Evolutionary conservation across 1,284 basidiomycete genomes (phyloP).

Genomic region (Cryptococcus depauperatus): DNA sequence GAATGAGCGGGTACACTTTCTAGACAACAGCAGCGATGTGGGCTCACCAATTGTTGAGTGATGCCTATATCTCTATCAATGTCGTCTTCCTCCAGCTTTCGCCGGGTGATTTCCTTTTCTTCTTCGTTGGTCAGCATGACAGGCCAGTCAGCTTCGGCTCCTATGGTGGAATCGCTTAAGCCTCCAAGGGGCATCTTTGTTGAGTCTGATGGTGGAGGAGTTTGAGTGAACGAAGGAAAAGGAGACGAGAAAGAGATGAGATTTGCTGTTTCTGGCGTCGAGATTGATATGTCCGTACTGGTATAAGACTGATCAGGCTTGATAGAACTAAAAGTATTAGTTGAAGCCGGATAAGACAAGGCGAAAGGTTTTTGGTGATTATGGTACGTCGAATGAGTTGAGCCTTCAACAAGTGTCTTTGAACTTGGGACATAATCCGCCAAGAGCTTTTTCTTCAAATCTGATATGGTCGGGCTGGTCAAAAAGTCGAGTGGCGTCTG

Average conservation of each 20-base stretch:
- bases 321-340: too few relatives aligned
- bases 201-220: neutral
- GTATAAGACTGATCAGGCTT: too few relatives aligned
- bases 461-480: too few relatives aligned
- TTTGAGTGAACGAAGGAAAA: neutral
- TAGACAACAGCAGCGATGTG: neutral
- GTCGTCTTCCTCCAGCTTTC: conserved; percentile 2
- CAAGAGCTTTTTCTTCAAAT: too few relatives aligned
- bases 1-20: neutral
- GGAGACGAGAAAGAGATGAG: conserved; percentile 2
- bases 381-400: too few relatives aligned
- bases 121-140: conserved; percentile 3
- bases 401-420: too few relatives aligned
- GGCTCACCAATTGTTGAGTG: neutral
- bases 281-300: too few relatives aligned
- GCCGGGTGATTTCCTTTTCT: neutral
- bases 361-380: too few relatives aligned
- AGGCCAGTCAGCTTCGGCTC: neutral
- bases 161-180: neutral
- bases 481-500: too few relatives aligned
- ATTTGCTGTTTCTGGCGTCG: neutral
- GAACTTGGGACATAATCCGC: too few relatives aligned
- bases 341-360: too few relatives aligned
- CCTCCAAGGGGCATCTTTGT: neutral
- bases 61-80: neutral